Base-by-base conservation (phyloP, 2,329 filamentous ascomycete species). In the Pseudogymnoascus sp. region DNA sequence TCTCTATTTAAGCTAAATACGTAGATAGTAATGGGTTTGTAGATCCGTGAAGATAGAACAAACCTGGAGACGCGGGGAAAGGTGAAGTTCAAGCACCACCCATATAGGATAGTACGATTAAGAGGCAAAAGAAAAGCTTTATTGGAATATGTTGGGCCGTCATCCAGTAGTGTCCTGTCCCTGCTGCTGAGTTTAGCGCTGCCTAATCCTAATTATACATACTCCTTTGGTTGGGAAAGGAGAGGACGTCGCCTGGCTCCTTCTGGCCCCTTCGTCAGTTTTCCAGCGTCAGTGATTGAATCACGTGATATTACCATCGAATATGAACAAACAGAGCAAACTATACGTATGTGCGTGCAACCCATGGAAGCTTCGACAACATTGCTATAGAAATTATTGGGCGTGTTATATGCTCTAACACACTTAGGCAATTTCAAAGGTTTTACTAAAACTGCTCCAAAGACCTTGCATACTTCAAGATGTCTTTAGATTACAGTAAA, bases 401-500 rank as follows among this genome's bases (percentile, higher is more conserved):
- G 50, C 28, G 28, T 56, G 28, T 56, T 56, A 56, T 31, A 56
- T 56, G 28, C 28, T 35, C 10, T 4, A 56, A 12, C 26, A 56
- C 28, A 35, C 50, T 22, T 19, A 33, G 10, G 16, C 28, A 22
- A 16, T n/a, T 56, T 56, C 16, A 3, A 56, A 33, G 2, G 5
- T 56, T 56, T 35, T 33, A 56, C 28, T 56, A 11, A 56, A 56
- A 14, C 50, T 35, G 2, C 28, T 33, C 26, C 16, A 6, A 56
- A 56, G 50, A 56, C 50, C 50, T 22, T 35, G 16, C 41, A 41
- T 46, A 63, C 64, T 53, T 67, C 69, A 67, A 66, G 46, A 84
- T 84, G 82, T 78, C 81, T n/a, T 80, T 89, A 66, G 84, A 89
- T 71, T 89, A 84, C 72, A 82, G 81, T 72, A 84, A 84, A 74